Evolutionary conservation across 1,139 yeast species (phyloP).

Genomic region (Candida sojae): DNA sequence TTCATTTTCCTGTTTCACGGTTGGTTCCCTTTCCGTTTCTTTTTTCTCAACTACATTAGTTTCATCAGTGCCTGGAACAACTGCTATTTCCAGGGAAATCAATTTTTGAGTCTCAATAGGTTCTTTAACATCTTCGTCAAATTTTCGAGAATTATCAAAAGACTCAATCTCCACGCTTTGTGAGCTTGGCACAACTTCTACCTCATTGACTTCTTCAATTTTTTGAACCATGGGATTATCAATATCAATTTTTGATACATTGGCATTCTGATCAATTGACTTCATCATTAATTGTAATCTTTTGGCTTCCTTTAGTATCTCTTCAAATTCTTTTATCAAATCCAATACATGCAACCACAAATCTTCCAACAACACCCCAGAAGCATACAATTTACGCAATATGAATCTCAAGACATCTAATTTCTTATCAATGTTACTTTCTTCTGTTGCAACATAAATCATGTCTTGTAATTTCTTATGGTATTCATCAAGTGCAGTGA

Average conservation of each 20-base stretch:
- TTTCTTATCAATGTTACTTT: constrained; percentile 16
- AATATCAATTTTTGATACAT: background rate
- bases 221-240: background rate
- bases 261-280: background rate
- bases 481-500: constrained; percentile 13
- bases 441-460: constrained; percentile 18
- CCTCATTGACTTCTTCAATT: no score
- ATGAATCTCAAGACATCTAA: constrained; percentile 28
- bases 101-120: no score
- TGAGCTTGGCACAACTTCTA: no score
- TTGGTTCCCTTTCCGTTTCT: background rate
- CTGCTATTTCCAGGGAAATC: no score
- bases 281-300: background rate
- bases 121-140: no score
- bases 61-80: no score
- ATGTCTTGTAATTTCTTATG: constrained; percentile 12
- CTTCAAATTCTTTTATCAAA: constrained; percentile 18
- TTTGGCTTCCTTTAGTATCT: constrained; percentile 3
- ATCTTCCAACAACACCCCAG: constrained; percentile 29
- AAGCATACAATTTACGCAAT: constrained; percentile 37
- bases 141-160: no score
- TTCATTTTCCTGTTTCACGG: background rate
- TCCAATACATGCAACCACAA: constrained; percentile 20
- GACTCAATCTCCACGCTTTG: no score
- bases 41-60: no score